These are phyloP conservation scores for Fusarium staphyleae DNA, from an alignment of 2,329 filamentous ascomycete genomes.

Conservation along the genomic window DNA sequence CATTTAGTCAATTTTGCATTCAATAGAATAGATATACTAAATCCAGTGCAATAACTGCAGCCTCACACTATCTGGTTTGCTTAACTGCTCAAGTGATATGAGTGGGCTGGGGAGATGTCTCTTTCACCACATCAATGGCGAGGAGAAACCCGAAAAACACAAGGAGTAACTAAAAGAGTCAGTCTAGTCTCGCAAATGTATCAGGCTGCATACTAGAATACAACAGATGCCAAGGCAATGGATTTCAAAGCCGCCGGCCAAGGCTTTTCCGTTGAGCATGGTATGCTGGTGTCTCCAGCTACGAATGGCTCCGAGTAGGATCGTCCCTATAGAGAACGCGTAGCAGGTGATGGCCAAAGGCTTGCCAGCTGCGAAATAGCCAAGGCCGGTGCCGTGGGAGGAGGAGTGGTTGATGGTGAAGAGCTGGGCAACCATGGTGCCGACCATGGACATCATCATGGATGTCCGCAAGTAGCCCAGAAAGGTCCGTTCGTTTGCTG, in stretches of 20 bases:
- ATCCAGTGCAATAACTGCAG: too few relatives aligned
- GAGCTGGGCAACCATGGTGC: constrained; percentile 71
- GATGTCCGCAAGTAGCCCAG: constrained; percentile 77
- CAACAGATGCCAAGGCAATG: constrained; percentile 32
- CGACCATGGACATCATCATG: constrained; percentile 70
- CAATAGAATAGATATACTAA: too few relatives aligned
- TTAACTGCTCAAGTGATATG: background rate
- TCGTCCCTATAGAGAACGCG: constrained; percentile 48
- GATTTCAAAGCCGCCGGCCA: constrained; percentile 45
- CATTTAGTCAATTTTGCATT: too few relatives aligned
- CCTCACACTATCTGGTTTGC: background rate
- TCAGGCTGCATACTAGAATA: constrained; percentile 23
- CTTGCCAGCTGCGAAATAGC: constrained; percentile 66
- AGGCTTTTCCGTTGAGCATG: constrained; percentile 42
- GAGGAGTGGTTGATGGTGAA: constrained; percentile 58
- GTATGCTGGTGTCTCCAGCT: constrained; percentile 44
- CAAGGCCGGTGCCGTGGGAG: constrained; percentile 51
- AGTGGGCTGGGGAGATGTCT: background rate
- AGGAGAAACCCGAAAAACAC: constrained; percentile 37
- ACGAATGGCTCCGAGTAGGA: constrained; percentile 43
- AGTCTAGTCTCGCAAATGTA: background rate
- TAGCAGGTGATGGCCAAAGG: constrained; percentile 60
- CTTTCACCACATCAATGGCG: constrained; percentile 33
- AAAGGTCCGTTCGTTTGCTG: constrained; percentile 78
- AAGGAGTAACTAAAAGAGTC: constrained; percentile 29